These are phyloP conservation scores for Oryza brachyantha DNA, from an alignment of 176 grass and related monocot species.

Conservation along the genomic window DNA sequence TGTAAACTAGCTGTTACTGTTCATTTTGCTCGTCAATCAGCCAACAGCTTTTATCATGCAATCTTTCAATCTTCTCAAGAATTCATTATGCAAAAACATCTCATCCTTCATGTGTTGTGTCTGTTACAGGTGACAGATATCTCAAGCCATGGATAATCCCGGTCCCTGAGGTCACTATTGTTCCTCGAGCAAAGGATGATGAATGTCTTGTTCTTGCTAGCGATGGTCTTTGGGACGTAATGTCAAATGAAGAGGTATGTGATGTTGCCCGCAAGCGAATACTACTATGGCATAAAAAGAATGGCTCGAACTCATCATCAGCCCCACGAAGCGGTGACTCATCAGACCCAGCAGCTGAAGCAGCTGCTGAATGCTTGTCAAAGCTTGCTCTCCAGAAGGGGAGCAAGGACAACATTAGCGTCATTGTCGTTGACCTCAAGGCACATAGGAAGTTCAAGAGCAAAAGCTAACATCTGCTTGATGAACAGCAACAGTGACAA, in stretches of 20 bases:
- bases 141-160: slow-evolving; percentile 96
- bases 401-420: slow-evolving; percentile 89
- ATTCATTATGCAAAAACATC: background rate
- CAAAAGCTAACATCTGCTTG: slow-evolving; percentile 54
- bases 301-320: slow-evolving; percentile 32
- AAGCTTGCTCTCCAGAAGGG: slow-evolving; percentile 82
- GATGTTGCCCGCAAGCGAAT: slow-evolving; percentile 75
- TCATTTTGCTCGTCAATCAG: background rate
- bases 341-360: slow-evolving; percentile 61
- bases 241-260: slow-evolving; percentile 84
- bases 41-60: background rate
- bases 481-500: slow-evolving; percentile 27
- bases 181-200: slow-evolving; percentile 80
- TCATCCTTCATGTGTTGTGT: background rate
- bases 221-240: slow-evolving; percentile 84
- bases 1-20: background rate
- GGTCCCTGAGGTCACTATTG: slow-evolving; percentile 74
- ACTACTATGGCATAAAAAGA: slow-evolving; percentile 85
- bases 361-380: slow-evolving; percentile 78
- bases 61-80: background rate
- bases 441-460: slow-evolving; percentile 87
- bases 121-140: slow-evolving; percentile 74
- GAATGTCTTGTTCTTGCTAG: slow-evolving; percentile 85
- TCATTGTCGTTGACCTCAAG: slow-evolving; percentile 90
- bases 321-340: slow-evolving; percentile 41